Conservation (phyloP, 306 rosid genomes). For the Rosa rugosa region DNA sequence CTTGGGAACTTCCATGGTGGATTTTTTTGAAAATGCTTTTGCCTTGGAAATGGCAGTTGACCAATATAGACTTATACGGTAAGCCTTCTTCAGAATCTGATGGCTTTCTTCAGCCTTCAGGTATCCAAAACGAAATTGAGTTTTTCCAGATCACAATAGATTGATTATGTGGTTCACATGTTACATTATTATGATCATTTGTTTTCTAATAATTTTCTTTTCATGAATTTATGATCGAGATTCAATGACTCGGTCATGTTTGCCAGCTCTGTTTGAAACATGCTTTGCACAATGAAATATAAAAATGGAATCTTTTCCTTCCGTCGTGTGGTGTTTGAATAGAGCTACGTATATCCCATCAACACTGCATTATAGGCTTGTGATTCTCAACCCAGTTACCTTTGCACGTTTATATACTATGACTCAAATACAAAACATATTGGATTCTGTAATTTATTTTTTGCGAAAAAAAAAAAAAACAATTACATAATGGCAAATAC, state of each 20-base stretch:
- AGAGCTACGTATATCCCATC: too few relatives aligned
- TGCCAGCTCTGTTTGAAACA: background rate
- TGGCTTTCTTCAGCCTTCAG: background rate
- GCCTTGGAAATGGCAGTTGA: background rate
- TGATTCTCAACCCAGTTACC: background rate
- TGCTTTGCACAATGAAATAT: background rate
- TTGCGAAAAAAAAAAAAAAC: background rate
- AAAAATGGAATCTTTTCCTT: background rate
- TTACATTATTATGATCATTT: background rate
- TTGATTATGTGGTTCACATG: background rate
- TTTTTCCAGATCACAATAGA: background rate
- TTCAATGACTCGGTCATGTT: background rate
- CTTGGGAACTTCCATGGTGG: background rate
- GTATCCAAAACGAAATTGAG: background rate
- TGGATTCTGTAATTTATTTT: background rate
- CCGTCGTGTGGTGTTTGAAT: background rate
- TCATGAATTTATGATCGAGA: background rate
- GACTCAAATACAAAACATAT: background rate
- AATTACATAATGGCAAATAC: too few relatives aligned
- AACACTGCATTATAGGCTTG: background rate
- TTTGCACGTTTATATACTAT: background rate
- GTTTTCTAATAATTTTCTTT: background rate
- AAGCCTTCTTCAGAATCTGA: background rate
- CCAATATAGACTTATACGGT: background rate
- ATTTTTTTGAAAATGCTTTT: background rate